Base-by-base conservation (phyloP, 176 grass and related monocot species). In the Poa annua region DNA sequence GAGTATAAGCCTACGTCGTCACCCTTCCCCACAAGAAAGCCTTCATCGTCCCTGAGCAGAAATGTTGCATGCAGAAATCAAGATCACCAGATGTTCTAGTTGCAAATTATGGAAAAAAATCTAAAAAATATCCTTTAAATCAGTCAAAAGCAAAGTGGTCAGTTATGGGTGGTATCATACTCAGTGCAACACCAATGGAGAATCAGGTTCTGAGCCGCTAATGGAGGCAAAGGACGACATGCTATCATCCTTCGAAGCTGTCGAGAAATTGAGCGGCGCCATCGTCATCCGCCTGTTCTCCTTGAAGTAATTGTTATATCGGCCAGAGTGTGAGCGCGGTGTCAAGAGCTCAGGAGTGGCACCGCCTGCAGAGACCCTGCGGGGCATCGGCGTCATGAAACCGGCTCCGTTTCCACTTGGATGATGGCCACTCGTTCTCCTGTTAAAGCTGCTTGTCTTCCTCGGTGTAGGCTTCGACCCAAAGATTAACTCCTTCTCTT, bases 221-320 rank as follows among this genome's bases (percentile, higher is more conserved):
- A 96, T 68, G 34, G 96, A 94, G 60, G 96, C 86, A 29, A 96
- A 99, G 29, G 94, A 92, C 74, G 96, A 92, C 88, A 90, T 84
- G 66, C 87, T 89, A 72, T 99, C 96, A 13, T 89, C 92, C 63
- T 93, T 98, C 3, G 86, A 93, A 63, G 75, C 76, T 21, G 48
- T 62, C 13, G 88, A 94, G 66, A 95, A 86, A 74, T 91, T 90
- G 61, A 95, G 71, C 3, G 89, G 96, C n/a, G 52, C 38, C 10
- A 76, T 49, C 22, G 86, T 88, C 72, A 93, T 35, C 67, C 88
- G 62, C 50, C 88, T 88, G 55, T 81, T 72, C 66, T 90, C 92
- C 74, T 62, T 88, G 77, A 98, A 98, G 79, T 96, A 99, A 13
- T 81, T 83, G 79, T 90, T 91, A 69, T 81, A 66, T n/a, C 77